phyloP scores from a whole-genome alignment of 495 filamentous ascomycete genomes.

The Cercophora samala region DNA sequence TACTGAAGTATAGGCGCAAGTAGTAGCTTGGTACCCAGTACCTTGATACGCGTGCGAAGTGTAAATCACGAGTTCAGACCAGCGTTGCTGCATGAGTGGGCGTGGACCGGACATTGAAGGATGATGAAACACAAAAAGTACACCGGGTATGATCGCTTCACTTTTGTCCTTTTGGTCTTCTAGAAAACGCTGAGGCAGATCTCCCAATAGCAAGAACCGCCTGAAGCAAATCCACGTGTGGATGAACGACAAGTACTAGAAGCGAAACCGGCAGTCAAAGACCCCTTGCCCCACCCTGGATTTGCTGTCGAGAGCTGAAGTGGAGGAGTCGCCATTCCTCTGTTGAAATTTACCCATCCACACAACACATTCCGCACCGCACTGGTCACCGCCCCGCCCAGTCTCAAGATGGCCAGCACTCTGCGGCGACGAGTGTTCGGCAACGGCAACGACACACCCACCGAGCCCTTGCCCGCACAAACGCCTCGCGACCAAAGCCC shows the following conservation, averaged over 20 bases:
- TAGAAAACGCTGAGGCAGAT: not conserved
- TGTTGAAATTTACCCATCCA: not conserved
- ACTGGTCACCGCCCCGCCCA: not conserved
- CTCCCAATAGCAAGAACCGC: not conserved
- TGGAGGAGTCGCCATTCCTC: not conserved
- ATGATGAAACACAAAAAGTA: not conserved
- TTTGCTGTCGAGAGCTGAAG: not conserved
- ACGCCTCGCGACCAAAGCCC: slow-evolving; percentile 44
- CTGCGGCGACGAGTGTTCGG: slow-evolving; percentile 48
- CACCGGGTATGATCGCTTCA: not conserved
- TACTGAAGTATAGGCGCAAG: not conserved
- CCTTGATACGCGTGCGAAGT: not conserved
- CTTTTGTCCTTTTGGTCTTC: not conserved
- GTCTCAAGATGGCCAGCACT: slow-evolving; percentile 40
- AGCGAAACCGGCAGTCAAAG: not conserved
- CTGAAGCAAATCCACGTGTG: not conserved
- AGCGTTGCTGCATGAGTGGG: too few species aligned
- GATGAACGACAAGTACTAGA: not conserved
- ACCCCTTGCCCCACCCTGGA: not conserved
- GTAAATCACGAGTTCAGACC: not conserved
- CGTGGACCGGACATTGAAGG: not conserved
- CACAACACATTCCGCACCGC: not conserved
- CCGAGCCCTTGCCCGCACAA: slow-evolving; percentile 28
- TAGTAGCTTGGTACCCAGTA: not conserved
- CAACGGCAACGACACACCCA: slow-evolving; percentile 31